Evolutionary conservation across 495 filamentous ascomycete species (phyloP), one percentile per base, ranked within the genome.

Genomic region (Geoglossum glabrum): DNA sequence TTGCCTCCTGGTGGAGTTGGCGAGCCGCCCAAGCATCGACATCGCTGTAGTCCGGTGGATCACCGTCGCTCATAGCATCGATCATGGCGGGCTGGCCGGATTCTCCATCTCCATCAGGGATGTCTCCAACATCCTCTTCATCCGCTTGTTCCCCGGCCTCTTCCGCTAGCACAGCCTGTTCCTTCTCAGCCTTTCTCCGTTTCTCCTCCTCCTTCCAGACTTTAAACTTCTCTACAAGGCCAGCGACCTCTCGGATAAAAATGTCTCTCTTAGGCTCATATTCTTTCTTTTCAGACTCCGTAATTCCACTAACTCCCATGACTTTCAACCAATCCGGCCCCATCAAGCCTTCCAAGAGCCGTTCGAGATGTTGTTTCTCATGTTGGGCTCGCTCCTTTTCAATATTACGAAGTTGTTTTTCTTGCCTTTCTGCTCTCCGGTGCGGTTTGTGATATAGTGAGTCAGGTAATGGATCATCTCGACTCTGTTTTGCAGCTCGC

Each of bases 301-400:
- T 87, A 25, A 89, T 79, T 11, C 85, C 85, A 54, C 79, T 86
- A 47, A 97, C 82, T n/a, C 92, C 92, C 82, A 99, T 90, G 1
- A 86, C 76, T 57, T 86, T 83, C 57, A 96, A 73, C 92, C 92
- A 99, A 65, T 96, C 92, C 38, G 80, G 83, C n/a, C 90, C 81
- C 65, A 85, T 82, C 3, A 99, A 76, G 40, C 87, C 87, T 50
- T 92, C 87, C 38, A 96, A 76, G 38, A 95, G 73, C 8, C 89
- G 78, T 56, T 92, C 85, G 38, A 96, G 78, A 62, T 90, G 84
- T 55, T 87, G 81, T 62, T 88, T 86, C 65, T 97, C 88, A 74
- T 96, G 89, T 69, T 90, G 85, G 1, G 90, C 87, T 0, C 85
- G 80, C 60, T 92, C 88, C 64, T 85, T 87, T 66, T 97, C 93